Conservation (phyloP, 352 stramenopile genomes). For the Blastocystis sp. region DNA sequence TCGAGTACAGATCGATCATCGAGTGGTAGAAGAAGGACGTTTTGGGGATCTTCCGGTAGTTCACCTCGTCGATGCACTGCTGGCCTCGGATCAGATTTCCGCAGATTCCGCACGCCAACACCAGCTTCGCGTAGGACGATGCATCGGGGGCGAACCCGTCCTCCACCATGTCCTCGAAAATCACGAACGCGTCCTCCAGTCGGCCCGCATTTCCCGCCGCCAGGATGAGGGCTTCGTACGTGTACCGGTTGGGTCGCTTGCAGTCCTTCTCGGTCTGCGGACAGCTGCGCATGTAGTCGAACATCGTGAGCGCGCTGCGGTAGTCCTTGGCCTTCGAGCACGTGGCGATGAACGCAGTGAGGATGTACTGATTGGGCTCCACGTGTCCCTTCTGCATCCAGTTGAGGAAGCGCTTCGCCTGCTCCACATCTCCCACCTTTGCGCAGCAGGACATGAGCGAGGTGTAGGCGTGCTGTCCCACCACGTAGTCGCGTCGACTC, state of each 20-base stretch:
- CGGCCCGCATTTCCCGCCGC: conserved; percentile 13
- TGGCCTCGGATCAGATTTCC: background rate
- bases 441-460: conserved; percentile 59
- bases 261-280: background rate
- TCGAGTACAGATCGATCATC: conserved; percentile 60
- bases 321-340: conserved; percentile 62
- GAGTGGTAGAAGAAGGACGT: conserved; percentile 61
- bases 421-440: conserved; percentile 54
- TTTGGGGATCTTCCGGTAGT: background rate
- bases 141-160: conserved; percentile 16
- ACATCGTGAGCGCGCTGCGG: conserved; percentile 41
- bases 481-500: background rate
- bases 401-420: conserved; percentile 38
- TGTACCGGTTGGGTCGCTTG: conserved; percentile 61
- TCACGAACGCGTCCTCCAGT: conserved; percentile 36
- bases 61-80: background rate
- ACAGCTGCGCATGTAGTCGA: conserved; percentile 56
- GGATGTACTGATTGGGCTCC: conserved; percentile 52
- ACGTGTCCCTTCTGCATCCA: conserved; percentile 4
- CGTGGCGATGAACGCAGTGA: conserved; percentile 52
- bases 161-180: conserved; percentile 55
- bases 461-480: conserved; percentile 61
- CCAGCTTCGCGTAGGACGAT: conserved; percentile 29
- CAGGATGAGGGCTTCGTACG: conserved; percentile 54
- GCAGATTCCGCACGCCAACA: conserved; percentile 53